Evolutionary conservation across 805 yeast species (phyloP).

Genomic region (Yarrowia sp.): DNA sequence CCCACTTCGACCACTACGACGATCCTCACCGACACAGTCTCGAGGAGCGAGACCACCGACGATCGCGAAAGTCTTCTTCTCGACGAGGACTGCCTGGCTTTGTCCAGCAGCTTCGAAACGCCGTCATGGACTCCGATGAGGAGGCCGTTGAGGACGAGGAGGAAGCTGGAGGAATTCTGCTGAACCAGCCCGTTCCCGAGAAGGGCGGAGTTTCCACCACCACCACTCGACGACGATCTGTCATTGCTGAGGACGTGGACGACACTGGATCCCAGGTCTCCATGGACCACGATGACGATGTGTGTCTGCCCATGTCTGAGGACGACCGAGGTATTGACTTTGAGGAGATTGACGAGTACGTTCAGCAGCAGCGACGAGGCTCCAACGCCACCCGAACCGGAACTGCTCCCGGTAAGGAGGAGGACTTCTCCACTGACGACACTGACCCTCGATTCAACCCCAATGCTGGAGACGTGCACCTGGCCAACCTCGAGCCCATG

Average conservation of each 20-base stretch:
- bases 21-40: constrained; percentile 24
- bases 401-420: constrained; percentile 12
- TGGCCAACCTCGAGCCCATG: constrained; percentile 4
- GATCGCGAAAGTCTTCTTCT: constrained; percentile 20
- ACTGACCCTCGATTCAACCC: constrained; percentile 1
- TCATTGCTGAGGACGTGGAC: neutral
- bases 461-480: neutral
- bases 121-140: constrained; percentile 28
- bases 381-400: constrained; percentile 18
- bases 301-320: constrained; percentile 90
- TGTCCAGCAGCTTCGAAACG: constrained; percentile 25
- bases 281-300: constrained; percentile 86
- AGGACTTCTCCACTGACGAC: constrained; percentile 16
- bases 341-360: constrained; percentile 82
- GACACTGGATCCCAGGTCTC: constrained; percentile 37
- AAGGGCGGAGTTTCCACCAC: neutral
- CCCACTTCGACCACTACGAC: constrained; percentile 23
- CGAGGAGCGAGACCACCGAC: constrained; percentile 24
- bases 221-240: constrained; percentile 7
- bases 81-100: constrained; percentile 24
- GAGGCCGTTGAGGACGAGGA: constrained; percentile 30
- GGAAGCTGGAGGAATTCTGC: constrained; percentile 31
- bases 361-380: constrained; percentile 38
- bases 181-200: constrained; percentile 28
- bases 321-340: constrained; percentile 75